A percentile compares a stretch with the other conserved stretches of the same genome.
These are phyloP conservation scores for Ciborinia camelliae DNA, from an alignment of 2,329 filamentous ascomycete species.

Conservation along the genomic window DNA sequence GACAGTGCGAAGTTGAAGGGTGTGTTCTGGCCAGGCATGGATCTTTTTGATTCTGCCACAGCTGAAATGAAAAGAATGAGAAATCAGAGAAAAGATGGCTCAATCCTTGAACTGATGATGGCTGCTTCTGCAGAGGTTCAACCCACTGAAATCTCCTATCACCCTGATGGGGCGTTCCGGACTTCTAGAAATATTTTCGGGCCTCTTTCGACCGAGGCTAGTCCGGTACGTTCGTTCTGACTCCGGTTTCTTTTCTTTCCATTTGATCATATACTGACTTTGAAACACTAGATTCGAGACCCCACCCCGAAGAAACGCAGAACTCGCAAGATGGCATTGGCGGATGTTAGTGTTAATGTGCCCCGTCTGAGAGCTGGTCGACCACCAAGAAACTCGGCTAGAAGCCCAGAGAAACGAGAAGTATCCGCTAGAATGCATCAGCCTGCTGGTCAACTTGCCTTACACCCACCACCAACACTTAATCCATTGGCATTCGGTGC, in stretches of 20 bases:
- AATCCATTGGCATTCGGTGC: slow-evolving; percentile 30
- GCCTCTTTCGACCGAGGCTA: slow-evolving; percentile 51
- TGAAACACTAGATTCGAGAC: slow-evolving; percentile 18
- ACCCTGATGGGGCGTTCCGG: slow-evolving; percentile 48
- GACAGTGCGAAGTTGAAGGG: slow-evolving; percentile 58
- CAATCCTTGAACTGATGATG: slow-evolving; percentile 65
- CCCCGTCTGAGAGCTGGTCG: slow-evolving; percentile 27
- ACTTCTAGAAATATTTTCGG: slow-evolving; percentile 58
- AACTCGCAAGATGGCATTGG: slow-evolving; percentile 28
- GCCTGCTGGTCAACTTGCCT: slow-evolving; percentile 17
- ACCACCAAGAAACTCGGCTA: slow-evolving; percentile 20
- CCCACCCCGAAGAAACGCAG: slow-evolving; percentile 35
- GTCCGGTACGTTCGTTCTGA: slow-evolving; percentile 43
- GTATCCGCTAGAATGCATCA: slow-evolving; percentile 13
- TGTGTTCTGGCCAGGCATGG: slow-evolving; percentile 73
- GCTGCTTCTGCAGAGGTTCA: slow-evolving; percentile 60
- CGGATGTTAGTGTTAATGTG: slow-evolving; percentile 31
- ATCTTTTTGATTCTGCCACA: slow-evolving; percentile 75
- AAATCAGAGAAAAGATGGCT: slow-evolving; percentile 75
- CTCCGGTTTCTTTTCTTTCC: background rate
- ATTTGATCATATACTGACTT: slow-evolving; percentile 16
- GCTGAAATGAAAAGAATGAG: slow-evolving; percentile 68
- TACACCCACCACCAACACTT: slow-evolving; percentile 24
- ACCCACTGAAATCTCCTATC: slow-evolving; percentile 63
- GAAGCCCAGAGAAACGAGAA: slow-evolving; percentile 26